phyloP scores from a whole-genome alignment of 768 basidiomycete genomes.

The Astraeus odoratus region DNA sequence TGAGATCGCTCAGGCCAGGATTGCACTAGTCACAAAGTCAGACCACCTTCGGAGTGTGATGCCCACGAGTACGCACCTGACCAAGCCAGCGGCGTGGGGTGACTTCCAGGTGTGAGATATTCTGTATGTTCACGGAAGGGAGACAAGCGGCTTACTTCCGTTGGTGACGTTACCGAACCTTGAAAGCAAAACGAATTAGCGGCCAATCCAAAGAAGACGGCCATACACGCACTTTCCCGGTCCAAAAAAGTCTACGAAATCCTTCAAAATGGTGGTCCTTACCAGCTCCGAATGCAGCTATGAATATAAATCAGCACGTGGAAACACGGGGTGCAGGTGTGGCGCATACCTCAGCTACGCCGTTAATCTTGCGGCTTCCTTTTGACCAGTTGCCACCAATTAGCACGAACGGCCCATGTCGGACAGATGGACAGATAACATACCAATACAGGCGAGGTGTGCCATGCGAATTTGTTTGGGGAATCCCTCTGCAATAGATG shows the following conservation, averaged over 20 bases:
- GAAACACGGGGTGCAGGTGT: background rate
- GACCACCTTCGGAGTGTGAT: background rate
- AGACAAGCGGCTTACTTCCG: conserved; percentile 64
- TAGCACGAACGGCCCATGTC: background rate
- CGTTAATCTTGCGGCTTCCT: conserved; percentile 85
- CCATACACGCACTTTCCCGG: conserved; percentile 52
- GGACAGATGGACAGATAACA: conserved; percentile 8
- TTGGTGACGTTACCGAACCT: conserved; percentile 91
- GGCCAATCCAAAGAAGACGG: background rate
- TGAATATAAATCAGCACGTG: background rate
- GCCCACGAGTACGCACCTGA: conserved; percentile 37
- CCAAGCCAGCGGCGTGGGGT: conserved; percentile 93
- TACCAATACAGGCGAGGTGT: conserved; percentile 80
- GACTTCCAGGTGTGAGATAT: conserved; percentile 34
- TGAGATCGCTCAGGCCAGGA: conserved; percentile 76
- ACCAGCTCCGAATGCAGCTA: conserved; percentile 88
- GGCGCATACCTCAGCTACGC: conserved; percentile 75
- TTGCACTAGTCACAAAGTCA: conserved; percentile 56
- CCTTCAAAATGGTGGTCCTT: conserved; percentile 73
- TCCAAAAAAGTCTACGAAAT: conserved; percentile 92
- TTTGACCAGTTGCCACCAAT: conserved; percentile 1
- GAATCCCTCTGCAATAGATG: conserved; percentile 52
- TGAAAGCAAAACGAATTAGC: conserved; percentile 7
- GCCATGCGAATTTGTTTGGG: conserved; percentile 90
- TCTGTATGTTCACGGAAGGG: background rate